Conservation (phyloP, 164 flowering plant species). For the Cinnamomum chago region DNA sequence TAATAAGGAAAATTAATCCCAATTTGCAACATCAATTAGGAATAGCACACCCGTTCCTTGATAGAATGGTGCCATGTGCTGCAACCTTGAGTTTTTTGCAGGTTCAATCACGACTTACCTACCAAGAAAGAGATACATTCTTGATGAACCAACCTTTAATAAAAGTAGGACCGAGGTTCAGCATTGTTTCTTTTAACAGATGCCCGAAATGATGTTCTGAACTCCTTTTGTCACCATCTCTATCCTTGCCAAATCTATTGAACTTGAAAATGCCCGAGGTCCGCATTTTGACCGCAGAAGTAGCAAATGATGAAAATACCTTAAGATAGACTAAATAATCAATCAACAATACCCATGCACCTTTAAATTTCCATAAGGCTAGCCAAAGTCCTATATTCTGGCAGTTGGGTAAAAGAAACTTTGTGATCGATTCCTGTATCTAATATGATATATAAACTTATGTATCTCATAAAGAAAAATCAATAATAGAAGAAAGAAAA, state of each 20-base stretch:
- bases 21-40: not conserved
- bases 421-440: not conserved
- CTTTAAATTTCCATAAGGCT: not conserved
- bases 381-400: not conserved
- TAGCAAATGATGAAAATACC: constrained; percentile 68
- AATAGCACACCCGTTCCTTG: not conserved
- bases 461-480: not conserved
- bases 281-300: constrained; percentile 63
- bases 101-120: not conserved
- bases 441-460: not conserved
- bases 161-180: constrained; percentile 90
- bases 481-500: not conserved
- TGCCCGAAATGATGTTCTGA: constrained; percentile 60
- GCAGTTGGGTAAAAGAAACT: not conserved
- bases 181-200: constrained; percentile 83
- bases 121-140: constrained; percentile 4
- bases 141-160: constrained; percentile 61
- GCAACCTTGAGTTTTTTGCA: not conserved
- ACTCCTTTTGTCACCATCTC: constrained; percentile 20
- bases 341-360: constrained; percentile 14
- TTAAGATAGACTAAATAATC: constrained; percentile 26
- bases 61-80: not conserved
- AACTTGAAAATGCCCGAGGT: constrained; percentile 34
- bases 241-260: constrained; percentile 20
- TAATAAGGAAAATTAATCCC: not conserved